Evolutionary conservation across 2,329 filamentous ascomycete species (phyloP).

Genomic region (Claviceps digitariae): DNA sequence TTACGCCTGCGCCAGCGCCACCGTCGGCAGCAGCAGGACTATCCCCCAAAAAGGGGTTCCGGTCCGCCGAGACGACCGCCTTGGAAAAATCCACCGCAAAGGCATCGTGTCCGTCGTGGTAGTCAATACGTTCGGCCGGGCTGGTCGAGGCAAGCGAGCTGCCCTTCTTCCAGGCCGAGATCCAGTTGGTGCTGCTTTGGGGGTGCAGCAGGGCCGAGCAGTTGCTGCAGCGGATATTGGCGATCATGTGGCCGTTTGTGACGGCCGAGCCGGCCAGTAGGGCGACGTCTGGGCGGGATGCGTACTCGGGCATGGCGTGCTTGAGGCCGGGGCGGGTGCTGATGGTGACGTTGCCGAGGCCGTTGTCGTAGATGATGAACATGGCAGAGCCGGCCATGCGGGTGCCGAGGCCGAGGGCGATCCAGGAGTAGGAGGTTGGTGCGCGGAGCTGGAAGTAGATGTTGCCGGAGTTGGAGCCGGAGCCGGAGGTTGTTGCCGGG

Average conservation of each 20-base stretch:
- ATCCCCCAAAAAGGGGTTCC: constrained; percentile 35
- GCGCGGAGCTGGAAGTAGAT: constrained; percentile 49
- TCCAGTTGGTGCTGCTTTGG: constrained; percentile 31
- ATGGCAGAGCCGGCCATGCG: constrained; percentile 45
- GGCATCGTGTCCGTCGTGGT: constrained; percentile 30
- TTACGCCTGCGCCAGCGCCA: not conserved
- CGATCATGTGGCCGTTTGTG: constrained; percentile 36
- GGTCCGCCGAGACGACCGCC: constrained; percentile 31
- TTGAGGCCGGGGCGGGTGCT: constrained; percentile 38
- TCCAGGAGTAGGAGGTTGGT: constrained; percentile 39
- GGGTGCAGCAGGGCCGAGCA: constrained; percentile 35
- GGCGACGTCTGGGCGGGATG: constrained; percentile 28
- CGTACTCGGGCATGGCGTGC: constrained; percentile 35
- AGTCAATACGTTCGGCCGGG: constrained; percentile 23
- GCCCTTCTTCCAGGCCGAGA: constrained; percentile 40
- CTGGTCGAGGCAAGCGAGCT: constrained; percentile 29
- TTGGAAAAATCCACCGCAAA: constrained; percentile 36
- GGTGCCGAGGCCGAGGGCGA: constrained; percentile 42
- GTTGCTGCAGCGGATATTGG: constrained; percentile 43
- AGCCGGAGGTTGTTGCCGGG: too few species aligned
- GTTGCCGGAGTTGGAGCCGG: constrained; percentile 35
- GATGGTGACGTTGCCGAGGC: constrained; percentile 45
- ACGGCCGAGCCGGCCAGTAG: constrained; percentile 48
- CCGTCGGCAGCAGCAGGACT: not conserved
- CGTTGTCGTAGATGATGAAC: constrained; percentile 48